A percentile compares a stretch with the other conserved stretches of the same genome.
phyloP scores from a whole-genome alignment of 208 protist species.

The Novymonas esmeraldas region DNA sequence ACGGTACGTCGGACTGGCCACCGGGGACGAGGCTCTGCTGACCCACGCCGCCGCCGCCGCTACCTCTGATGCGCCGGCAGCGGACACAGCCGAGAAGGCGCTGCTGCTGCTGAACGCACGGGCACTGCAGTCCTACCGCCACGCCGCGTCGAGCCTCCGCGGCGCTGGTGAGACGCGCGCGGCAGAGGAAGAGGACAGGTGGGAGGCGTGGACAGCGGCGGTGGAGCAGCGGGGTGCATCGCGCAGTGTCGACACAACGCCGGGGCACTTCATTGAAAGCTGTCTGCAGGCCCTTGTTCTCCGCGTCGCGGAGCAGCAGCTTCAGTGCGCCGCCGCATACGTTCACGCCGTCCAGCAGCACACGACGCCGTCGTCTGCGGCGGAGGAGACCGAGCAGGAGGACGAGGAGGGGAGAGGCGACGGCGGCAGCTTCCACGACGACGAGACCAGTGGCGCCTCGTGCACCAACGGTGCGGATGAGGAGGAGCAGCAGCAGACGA shows the following conservation, averaged over 20 bases:
- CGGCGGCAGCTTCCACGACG: neutral
- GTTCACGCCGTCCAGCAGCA: slow-evolving; percentile 12
- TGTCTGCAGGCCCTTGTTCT: slow-evolving; percentile 17
- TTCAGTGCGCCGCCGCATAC: slow-evolving; percentile 11
- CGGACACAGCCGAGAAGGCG: neutral
- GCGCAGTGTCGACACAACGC: neutral
- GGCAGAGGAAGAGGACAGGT: slow-evolving; percentile 5
- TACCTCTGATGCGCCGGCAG: no score
- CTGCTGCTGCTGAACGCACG: slow-evolving; percentile 3
- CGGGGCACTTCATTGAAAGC: slow-evolving; percentile 5
- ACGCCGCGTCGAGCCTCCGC: neutral
- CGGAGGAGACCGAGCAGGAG: neutral
- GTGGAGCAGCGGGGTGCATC: neutral
- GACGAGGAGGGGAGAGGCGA: neutral
- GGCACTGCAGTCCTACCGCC: slow-evolving; percentile 9
- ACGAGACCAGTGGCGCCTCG: neutral
- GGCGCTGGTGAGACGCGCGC: neutral
- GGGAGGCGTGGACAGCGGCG: slow-evolving; percentile 4
- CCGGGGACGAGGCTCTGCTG: slow-evolving; percentile 19
- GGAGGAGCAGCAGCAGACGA: slow-evolving; percentile 3
- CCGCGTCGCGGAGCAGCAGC: slow-evolving; percentile 6
- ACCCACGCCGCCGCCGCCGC: slow-evolving; percentile 2
- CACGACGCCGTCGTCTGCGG: neutral
- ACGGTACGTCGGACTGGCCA: slow-evolving; percentile 21
- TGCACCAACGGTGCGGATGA: neutral